phyloP scores from a whole-genome alignment of 2,329 filamentous ascomycete species.

The Diplodia sapinea region DNA sequence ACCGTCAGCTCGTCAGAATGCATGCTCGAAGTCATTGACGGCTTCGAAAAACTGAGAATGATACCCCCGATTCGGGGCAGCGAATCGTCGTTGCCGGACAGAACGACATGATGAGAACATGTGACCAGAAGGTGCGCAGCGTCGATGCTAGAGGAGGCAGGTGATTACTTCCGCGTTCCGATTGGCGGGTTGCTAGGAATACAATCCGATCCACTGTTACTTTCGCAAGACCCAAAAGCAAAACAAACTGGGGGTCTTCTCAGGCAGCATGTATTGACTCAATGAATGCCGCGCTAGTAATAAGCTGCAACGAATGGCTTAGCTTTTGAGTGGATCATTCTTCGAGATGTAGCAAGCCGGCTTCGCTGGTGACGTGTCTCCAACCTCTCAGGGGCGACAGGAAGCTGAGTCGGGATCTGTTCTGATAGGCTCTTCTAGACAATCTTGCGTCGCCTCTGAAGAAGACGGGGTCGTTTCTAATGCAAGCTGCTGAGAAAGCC shows the following conservation, averaged over 20 bases:
- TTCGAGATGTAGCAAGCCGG: no score
- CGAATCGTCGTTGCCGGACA: background rate
- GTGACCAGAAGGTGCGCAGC: no score
- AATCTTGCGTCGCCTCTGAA: background rate
- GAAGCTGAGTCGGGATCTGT: background rate
- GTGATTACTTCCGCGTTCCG: no score
- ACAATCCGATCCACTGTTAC: background rate
- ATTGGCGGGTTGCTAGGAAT: no score
- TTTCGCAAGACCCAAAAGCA: no score
- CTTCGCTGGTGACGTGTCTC: background rate
- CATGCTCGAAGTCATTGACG: slow-evolving; percentile 50
- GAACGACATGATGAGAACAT: no score
- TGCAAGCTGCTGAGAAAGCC: slow-evolving; percentile 21
- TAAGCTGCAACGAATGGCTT: background rate
- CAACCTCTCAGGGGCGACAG: background rate
- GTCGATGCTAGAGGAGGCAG: no score
- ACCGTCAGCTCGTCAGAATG: slow-evolving; percentile 55
- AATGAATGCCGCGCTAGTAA: background rate
- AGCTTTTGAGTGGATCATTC: background rate
- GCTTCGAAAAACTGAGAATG: slow-evolving; percentile 53
- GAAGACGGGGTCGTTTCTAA: background rate
- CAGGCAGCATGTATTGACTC: no score
- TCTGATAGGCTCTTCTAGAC: background rate
- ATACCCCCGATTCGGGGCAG: slow-evolving; percentile 41
- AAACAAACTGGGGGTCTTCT: no score